Conservation (phyloP, 371 early-diverging fungal species). For the Zancudomyces culisetae region DNA sequence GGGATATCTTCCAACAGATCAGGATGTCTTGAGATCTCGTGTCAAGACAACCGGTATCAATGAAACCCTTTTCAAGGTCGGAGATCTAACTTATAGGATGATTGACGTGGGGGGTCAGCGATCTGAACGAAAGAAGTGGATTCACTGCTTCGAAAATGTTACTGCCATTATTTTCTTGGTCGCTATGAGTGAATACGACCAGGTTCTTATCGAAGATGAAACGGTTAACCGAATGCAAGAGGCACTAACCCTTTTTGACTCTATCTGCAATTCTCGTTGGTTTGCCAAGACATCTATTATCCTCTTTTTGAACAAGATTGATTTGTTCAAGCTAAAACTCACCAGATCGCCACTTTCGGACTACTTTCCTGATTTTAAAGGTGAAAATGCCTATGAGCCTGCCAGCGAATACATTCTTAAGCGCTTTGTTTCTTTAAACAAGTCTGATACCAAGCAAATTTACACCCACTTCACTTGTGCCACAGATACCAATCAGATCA, state of each 20-base stretch:
- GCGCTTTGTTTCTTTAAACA: slow-evolving; percentile 63
- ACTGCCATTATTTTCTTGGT: slow-evolving; percentile 89
- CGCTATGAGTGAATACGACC: slow-evolving; percentile 89
- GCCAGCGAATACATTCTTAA: slow-evolving; percentile 69
- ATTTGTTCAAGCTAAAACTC: slow-evolving; percentile 78
- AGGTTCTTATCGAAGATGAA: slow-evolving; percentile 89
- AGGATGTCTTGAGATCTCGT: slow-evolving; percentile 69
- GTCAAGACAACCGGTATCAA: slow-evolving; percentile 81
- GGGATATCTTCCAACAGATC: slow-evolving; percentile 69
- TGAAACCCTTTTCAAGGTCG: slow-evolving; percentile 70
- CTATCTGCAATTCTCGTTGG: slow-evolving; percentile 89
- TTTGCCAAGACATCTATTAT: slow-evolving; percentile 83
- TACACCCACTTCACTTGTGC: slow-evolving; percentile 92
- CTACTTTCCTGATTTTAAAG: slow-evolving; percentile 72
- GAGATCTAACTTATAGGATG: slow-evolving; percentile 73
- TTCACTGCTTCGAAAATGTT: slow-evolving; percentile 88
- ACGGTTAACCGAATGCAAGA: slow-evolving; percentile 92
- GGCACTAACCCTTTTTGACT: slow-evolving; percentile 83
- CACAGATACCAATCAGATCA: slow-evolving; percentile 92
- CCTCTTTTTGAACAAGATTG: slow-evolving; percentile 91
- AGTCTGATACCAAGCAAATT: slow-evolving; percentile 64
- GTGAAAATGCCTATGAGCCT: slow-evolving; percentile 50
- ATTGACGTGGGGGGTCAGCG: slow-evolving; percentile 94
- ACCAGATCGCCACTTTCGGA: slow-evolving; percentile 51
- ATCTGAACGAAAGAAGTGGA: slow-evolving; percentile 88